Conservation (phyloP, 148 eudicot genomes). For the Silene conica region DNA sequence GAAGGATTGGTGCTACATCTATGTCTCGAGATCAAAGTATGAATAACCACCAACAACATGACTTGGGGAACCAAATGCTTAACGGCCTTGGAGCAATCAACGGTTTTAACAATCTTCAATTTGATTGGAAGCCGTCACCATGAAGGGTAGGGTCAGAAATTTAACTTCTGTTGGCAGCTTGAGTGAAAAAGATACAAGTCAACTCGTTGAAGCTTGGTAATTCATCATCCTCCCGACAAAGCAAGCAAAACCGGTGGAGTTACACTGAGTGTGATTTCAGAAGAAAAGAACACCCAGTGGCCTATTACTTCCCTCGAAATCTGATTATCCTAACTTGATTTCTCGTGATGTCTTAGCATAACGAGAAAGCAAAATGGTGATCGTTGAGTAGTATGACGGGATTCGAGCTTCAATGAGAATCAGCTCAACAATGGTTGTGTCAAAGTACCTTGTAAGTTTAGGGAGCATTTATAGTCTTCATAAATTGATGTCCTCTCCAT, state of each 20-base stretch:
- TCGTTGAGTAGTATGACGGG: neutral
- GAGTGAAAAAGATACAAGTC: too few relatives aligned
- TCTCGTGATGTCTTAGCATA: neutral
- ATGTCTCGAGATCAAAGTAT: constrained; percentile 54
- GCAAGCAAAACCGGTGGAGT: constrained; percentile 9
- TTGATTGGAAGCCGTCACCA: constrained; percentile 73
- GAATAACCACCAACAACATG: constrained; percentile 64
- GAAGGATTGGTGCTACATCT: constrained; percentile 51
- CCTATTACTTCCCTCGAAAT: constrained; percentile 1
- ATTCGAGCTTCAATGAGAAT: constrained; percentile 6
- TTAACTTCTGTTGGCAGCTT: too few relatives aligned
- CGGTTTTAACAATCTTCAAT: constrained; percentile 62
- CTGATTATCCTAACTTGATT: neutral
- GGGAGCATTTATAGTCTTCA: constrained; percentile 16
- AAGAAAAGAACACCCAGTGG: constrained; percentile 21
- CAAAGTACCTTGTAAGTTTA: constrained; percentile 13
- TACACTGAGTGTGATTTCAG: constrained; percentile 20
- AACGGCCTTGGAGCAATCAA: constrained; percentile 69
- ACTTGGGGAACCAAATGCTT: constrained; percentile 61
- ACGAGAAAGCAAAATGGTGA: neutral
- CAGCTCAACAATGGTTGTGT: too few relatives aligned
- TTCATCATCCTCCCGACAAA: constrained; percentile 15
- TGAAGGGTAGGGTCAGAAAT: constrained; percentile 19
- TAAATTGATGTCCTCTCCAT: neutral
- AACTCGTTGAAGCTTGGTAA: constrained; percentile 10